A percentile compares a stretch with the other conserved stretches of the same genome.
Conservation (phyloP, 2,329 filamentous ascomycete species). For the Pyricularia sp. region DNA sequence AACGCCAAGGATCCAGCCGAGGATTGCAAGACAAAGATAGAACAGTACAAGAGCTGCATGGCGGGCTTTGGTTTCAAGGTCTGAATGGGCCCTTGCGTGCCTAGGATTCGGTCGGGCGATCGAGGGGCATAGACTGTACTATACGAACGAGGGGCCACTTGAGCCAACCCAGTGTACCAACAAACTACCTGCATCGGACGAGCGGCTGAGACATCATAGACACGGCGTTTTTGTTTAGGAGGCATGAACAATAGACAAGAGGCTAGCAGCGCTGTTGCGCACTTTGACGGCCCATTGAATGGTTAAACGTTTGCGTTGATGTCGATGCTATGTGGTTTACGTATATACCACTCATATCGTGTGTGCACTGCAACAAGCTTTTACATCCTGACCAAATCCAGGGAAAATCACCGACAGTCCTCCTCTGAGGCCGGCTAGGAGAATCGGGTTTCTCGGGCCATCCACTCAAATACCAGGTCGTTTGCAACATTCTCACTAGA, state of each 20-base stretch:
- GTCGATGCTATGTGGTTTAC: not conserved
- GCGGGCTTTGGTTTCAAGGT: conserved; percentile 78
- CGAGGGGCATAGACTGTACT: not conserved
- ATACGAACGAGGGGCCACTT: not conserved
- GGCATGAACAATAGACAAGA: not conserved
- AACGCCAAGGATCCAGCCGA: conserved; percentile 66
- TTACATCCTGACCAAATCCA: not conserved
- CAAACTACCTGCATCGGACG: not conserved
- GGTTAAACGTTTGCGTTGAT: not conserved
- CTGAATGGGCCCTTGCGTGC: conserved; percentile 16
- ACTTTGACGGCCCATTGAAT: not conserved
- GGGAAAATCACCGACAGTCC: not conserved
- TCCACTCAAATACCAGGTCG: not conserved
- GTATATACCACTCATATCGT: not conserved
- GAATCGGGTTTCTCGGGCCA: not conserved
- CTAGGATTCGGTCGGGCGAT: not conserved
- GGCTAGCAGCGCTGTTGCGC: not conserved
- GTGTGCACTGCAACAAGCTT: not conserved
- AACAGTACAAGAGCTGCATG: conserved; percentile 87
- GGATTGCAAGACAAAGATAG: conserved; percentile 72
- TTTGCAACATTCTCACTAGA: not conserved
- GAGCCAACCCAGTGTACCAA: not conserved
- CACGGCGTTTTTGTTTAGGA: not conserved
- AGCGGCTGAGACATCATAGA: not conserved
- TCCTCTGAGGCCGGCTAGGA: not conserved